Evolutionary conservation across 371 early-diverging fungal genomes (phyloP), one percentile per base, ranked within the genome.

Genomic region (Lichtheimia corymbifera): DNA sequence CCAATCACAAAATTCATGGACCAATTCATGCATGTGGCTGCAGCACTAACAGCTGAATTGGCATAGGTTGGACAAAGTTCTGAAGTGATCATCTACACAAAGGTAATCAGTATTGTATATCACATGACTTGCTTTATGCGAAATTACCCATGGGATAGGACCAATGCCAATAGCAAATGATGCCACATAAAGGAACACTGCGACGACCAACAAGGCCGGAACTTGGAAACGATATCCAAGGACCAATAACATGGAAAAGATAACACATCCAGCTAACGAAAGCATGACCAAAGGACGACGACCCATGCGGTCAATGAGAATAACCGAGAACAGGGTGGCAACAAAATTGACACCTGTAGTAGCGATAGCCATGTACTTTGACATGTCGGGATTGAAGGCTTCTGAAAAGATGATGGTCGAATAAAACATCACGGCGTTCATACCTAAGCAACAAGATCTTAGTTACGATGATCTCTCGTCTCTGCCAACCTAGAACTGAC

Each of bases 381-480:
- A 78, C 54, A 66, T 75, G 24, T 68, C 68, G 0, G 68, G 54
- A 20, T 83, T 82, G 61, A 87, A 87, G 2, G 77, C 71, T 28
- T 60, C 59, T 12, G 67, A 54, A 24, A 88, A 82, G 50, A 87
- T 88, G 15, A 76, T 78, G 4, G 89, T 88, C n/a, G 90, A 89
- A 73, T 89, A 94, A 64, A 87, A 83, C 58, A 88, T 75, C 59
- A 91, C 81, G 50, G 88, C 92, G 65, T 93, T 94, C 80, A 96
- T 92, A 45, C 22, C 22, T 22, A 22, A 22, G 22, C 22, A 22
- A 22, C 22, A 22, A 22, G 22, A 22, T 22, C 22, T 22, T 22
- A 22, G 22, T 22, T 22, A 22, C 1, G 22, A 22, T 22, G 22
- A 22, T 22, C 22, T 22, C 22, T 22, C 1, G 22, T 22, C 22